These are phyloP conservation scores for Beauveria brongniartii DNA, from an alignment of 2,329 filamentous ascomycete genomes.

Conservation along the genomic window DNA sequence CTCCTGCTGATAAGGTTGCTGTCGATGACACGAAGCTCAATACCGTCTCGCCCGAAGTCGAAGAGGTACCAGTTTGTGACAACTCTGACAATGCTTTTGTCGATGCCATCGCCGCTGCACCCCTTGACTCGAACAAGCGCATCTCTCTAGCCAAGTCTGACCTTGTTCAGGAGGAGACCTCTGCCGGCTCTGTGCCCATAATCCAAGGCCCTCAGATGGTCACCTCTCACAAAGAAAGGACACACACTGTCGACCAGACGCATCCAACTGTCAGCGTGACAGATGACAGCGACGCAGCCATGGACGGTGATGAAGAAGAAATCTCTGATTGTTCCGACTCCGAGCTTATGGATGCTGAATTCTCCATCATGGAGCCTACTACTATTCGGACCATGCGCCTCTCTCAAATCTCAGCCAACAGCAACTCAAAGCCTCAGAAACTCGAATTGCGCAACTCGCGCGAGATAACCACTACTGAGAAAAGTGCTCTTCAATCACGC, in stretches of 20 bases:
- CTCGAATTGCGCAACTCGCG: conserved; percentile 7
- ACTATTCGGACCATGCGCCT: conserved; percentile 2
- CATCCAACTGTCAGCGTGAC: neutral
- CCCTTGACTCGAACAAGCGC: neutral
- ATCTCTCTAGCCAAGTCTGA: neutral
- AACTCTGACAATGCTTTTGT: neutral
- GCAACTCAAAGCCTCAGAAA: conserved; percentile 13
- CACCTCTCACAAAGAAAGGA: no score
- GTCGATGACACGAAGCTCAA: neutral
- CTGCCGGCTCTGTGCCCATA: neutral
- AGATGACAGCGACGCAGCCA: conserved; percentile 2
- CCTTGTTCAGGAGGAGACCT: neutral
- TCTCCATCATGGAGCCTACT: conserved; percentile 6
- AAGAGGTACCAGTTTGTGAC: neutral
- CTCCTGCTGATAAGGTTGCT: neutral
- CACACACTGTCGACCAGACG: neutral
- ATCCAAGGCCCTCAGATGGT: no score
- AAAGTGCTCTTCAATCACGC: neutral
- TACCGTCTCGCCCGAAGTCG: neutral
- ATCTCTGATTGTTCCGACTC: conserved; percentile 3
- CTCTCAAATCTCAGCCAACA: conserved; percentile 1
- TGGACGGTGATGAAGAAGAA: conserved; percentile 5
- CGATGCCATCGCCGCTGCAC: neutral
- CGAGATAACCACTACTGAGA: neutral
- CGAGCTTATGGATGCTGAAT: conserved; percentile 7